Base-by-base conservation (phyloP, 176 grass and related monocot genomes). In the Secale cereale region DNA sequence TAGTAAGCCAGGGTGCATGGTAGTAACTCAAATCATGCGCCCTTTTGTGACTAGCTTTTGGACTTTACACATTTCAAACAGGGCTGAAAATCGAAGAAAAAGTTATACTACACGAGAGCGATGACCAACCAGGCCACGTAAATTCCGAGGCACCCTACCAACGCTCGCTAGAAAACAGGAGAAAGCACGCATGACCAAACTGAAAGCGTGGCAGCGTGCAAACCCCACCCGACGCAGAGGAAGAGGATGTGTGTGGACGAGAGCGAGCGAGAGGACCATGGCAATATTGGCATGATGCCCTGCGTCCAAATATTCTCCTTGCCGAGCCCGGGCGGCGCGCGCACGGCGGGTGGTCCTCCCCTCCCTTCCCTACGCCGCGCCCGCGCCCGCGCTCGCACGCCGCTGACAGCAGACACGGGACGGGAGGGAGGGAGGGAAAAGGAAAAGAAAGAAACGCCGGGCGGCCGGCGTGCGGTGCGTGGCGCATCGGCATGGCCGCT, bases 271-370 rank as follows among this genome's bases (percentile, higher is more conserved):
- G 54, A 61, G 59, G 59, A 61, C 59, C n/a, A 61, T 61, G 54
- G 54, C 54, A 6, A 52, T n/a, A n/a, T n/a, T 8, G 63, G 13
- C 37, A 88, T 88, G 74, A 83, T 83, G 64, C 64, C 39, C 66
- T 14, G 52, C 33, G 46, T 88, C 80, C 80, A 88, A 88, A 88
- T 78, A 78, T 63, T 88, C 80, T 23, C 17, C 76, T 88, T 70
- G 80, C 86, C 80, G 26, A 25, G 78, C 67, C 86, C 80, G 20
- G 30, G 68, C 67, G 32, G 32, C 28, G 28, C 28, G 28, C 62
- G 62, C 62, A 29, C 62, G 63, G 6, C 4, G 19, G 66, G 66
- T 52, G 85, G 77, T 74, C 65, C 74, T 83, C 11, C 1, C 15
- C 0, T 8, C 62, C 62, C 33, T 2, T 2, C 54, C 7, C 54